Conservation (phyloP, 306 rosid genomes). For the Dalbergia cultrata region DNA sequence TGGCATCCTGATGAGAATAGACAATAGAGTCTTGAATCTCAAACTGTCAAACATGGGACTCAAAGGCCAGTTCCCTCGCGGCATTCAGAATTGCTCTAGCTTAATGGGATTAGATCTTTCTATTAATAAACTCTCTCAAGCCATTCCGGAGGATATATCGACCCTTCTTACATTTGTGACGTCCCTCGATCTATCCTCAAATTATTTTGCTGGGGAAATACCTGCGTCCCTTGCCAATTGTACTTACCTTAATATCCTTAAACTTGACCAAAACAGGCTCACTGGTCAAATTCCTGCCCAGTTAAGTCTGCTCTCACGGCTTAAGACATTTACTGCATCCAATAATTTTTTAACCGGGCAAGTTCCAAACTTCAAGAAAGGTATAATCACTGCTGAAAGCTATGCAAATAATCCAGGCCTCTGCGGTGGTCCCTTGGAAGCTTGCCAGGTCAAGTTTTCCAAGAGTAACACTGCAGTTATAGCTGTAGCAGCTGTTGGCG, state of each 20-base stretch:
- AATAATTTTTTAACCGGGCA: constrained; percentile 73
- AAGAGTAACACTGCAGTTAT: constrained; percentile 64
- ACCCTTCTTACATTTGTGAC: constrained; percentile 33
- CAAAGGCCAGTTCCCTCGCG: too few relatives aligned
- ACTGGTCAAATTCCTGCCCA: constrained; percentile 71
- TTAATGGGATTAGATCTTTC: too few relatives aligned
- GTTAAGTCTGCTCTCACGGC: constrained; percentile 58
- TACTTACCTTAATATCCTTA: constrained; percentile 67
- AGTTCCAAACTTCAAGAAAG: constrained; percentile 44
- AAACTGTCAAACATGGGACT: too few relatives aligned
- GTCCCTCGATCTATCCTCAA: too few relatives aligned
- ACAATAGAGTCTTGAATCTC: too few relatives aligned
- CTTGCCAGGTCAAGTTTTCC: constrained; percentile 44
- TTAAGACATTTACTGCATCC: constrained; percentile 59
- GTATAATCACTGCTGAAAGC: fast-evolving
- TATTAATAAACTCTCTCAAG: too few relatives aligned
- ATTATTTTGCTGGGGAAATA: constrained; percentile 66
- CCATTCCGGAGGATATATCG: too few relatives aligned
- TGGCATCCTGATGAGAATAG: too few relatives aligned
- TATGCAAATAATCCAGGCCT: constrained; percentile 75
- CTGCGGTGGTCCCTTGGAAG: constrained; percentile 48
- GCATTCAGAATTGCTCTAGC: too few relatives aligned
- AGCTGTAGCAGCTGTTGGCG: constrained; percentile 81
- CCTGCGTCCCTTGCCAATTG: constrained; percentile 59
- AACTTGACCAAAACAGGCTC: constrained; percentile 75